Evolutionary conservation across 1,284 basidiomycete genomes (phyloP), one percentile per base, ranked within the genome.

Genomic region (Melampsora larici-populina): DNA sequence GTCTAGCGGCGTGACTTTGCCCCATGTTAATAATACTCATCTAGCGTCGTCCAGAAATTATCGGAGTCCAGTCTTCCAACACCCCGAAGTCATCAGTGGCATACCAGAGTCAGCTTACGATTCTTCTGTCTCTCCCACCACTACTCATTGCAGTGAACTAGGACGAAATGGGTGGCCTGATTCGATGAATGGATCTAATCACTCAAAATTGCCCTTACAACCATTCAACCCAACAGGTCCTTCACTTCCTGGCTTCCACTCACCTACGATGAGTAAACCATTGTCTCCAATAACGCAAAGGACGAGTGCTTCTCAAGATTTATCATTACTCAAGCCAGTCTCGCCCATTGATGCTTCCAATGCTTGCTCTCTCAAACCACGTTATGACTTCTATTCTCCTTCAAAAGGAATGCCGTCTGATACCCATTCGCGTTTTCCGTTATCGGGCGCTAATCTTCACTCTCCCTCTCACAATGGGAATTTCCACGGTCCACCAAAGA

Each of bases 1-100:
- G 29, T 77, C 74, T 26, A 77, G 66, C 62, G 74, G 74, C 17
- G 43, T 77, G 31, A 62, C n/a, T 29, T 33, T 68, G 40, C 49
- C 60, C 51, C 51, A 64, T 51, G 63, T 63, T 2, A 31, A 73
- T 73, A 64, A 67, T 18, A 51, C 63, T 48, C 62, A 24, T n/a
- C 49, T 15, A 31, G 60, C 29, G 18, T 24, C 49, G 9, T 18
- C 51, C 2, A 75, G 58, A 26, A 43, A n/a, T 46, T 75, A 67
- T 68, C 49, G 55, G 9, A 75, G 64, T 46, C 31, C 73, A 18
- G 18, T 64, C 18, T 31, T 31, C 29, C 24, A 6, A 31, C 62
- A 3, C 29, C 62, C 18, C 33, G 62, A 64, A 64, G 33, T 64
- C 15, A 33, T 31, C 11, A 9, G 24, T 26, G 33, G 33, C 33